Conservation (phyloP, 495 filamentous ascomycete species). For the Penicillium arizonense region DNA sequence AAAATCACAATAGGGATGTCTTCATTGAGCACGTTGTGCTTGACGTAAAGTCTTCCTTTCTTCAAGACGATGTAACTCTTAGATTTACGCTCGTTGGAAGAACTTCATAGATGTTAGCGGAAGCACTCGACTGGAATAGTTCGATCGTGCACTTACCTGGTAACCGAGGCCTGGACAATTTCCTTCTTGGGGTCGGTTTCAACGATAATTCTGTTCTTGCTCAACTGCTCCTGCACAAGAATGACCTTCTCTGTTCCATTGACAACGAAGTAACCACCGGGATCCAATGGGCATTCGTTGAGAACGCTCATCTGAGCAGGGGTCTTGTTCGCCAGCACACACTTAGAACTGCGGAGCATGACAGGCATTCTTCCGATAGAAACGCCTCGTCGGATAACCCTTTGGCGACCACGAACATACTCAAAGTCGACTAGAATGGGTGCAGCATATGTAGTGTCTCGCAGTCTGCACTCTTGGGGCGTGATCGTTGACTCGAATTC, state of each 20-base stretch:
- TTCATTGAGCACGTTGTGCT: conserved; percentile 90
- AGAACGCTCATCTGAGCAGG: conserved; percentile 81
- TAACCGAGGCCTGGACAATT: conserved; percentile 95
- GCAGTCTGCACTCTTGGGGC: conserved; percentile 91
- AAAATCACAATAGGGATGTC: conserved; percentile 89
- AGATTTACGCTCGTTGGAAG: conserved; percentile 93
- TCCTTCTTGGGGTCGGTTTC: conserved; percentile 87
- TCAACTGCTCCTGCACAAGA: conserved; percentile 94
- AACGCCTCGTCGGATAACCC: conserved; percentile 66
- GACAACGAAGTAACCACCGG: conserved; percentile 96
- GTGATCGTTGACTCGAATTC: conserved; percentile 60
- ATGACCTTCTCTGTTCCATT: conserved; percentile 99
- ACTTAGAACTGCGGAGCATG: conserved; percentile 95
- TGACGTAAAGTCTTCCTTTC: conserved; percentile 83
- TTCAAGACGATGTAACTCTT: conserved; percentile 94
- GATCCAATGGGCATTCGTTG: conserved; percentile 93
- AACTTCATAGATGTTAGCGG: conserved; percentile 50
- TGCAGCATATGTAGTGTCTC: conserved; percentile 94
- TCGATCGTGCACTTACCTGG: conserved; percentile 44
- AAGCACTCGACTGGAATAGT: background rate
- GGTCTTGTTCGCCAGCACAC: conserved; percentile 73
- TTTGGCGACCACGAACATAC: conserved; percentile 73
- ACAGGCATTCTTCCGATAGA: conserved; percentile 88
- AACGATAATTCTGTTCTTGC: conserved; percentile 98
- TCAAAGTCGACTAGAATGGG: conserved; percentile 86